Base-by-base conservation (phyloP, 2,329 filamentous ascomycete species). In the Dactylellina parvicollis region DNA sequence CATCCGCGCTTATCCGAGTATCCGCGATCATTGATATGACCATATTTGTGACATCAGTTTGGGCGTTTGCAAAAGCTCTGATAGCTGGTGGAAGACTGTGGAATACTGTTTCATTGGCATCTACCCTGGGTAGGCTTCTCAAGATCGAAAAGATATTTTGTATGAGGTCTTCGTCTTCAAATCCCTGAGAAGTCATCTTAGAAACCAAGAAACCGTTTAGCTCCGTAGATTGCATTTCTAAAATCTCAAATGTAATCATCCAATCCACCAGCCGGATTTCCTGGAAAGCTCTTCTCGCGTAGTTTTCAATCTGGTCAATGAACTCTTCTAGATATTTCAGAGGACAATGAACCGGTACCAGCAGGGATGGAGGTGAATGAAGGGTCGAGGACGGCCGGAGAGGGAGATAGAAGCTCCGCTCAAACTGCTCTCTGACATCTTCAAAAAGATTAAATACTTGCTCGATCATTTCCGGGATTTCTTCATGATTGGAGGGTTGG, bases 201-300 rank as follows among this genome's bases (percentile, higher is more conserved):
- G 77, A 75, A 16, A 77, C 75, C 40, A 78, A 76, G 50, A 79
- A 78, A 16, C 77, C 77, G 46, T 75, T 73, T 24, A 77, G 73
- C 16, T 79, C 77, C 4, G 76, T 75, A 36, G 77, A 78, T 49
- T 79, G 77, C 44, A 76, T 77, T 69, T 79, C 77, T 40, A 79
- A 71, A 30, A 78, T 74, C 50, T 79, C 77, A 62, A 79, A 78
- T n/a, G 77, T 75, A 20, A 77, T 69, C 76, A 79, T 79, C 77
- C 77, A 79, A 40, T 79, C 77, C 44, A 78, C 76, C 4, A 79
- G 67, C 22, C 66, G 75, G 20, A 79, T 75, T 50, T 76, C 75
- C 54, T 72, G 70, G 61, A 78, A 79, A 30, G 72, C 75, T 28
- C 75, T 59, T 24, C 71, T 72, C 2, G 75, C 75, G 36, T 75